Evolutionary conservation across 2,329 filamentous ascomycete species (phyloP).

Genomic region (Neopestalotiopsis rosae): DNA sequence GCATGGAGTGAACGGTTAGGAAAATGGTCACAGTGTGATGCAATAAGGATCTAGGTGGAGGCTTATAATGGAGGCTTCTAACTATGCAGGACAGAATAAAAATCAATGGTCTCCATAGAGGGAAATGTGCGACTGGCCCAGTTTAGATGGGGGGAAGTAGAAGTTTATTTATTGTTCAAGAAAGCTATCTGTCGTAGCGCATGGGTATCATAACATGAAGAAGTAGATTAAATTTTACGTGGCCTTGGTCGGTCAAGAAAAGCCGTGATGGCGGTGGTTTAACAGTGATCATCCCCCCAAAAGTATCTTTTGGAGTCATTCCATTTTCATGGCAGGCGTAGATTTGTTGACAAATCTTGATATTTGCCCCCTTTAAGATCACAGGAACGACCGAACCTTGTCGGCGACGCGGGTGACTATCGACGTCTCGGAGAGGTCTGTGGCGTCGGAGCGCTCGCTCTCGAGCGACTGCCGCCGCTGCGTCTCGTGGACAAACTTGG

Average conservation of each 20-base stretch:
- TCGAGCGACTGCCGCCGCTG: conserved; percentile 16
- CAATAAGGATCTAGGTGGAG: no score
- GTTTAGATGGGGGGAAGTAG: neutral
- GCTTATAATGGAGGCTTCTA: no score
- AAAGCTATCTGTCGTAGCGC: neutral
- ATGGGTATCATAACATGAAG: conserved; percentile 1
- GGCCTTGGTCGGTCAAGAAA: neutral
- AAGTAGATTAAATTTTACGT: neutral
- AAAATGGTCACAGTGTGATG: no score
- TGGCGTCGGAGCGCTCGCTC: conserved; percentile 13
- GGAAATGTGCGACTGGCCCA: neutral
- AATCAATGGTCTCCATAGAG: neutral
- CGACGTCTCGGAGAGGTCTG: neutral
- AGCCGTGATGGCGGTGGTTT: neutral
- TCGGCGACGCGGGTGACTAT: neutral
- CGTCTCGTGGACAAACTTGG: conserved; percentile 55
- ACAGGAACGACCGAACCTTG: neutral
- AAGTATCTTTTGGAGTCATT: no score
- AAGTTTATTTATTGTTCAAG: neutral
- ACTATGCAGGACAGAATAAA: no score
- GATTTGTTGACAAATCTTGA: no score
- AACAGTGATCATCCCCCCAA: neutral
- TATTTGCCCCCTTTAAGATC: neutral
- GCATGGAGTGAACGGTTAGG: neutral
- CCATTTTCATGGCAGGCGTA: no score